Conservation (phyloP, 2,329 filamentous ascomycete genomes). For the Dactylonectria estremocensis region DNA sequence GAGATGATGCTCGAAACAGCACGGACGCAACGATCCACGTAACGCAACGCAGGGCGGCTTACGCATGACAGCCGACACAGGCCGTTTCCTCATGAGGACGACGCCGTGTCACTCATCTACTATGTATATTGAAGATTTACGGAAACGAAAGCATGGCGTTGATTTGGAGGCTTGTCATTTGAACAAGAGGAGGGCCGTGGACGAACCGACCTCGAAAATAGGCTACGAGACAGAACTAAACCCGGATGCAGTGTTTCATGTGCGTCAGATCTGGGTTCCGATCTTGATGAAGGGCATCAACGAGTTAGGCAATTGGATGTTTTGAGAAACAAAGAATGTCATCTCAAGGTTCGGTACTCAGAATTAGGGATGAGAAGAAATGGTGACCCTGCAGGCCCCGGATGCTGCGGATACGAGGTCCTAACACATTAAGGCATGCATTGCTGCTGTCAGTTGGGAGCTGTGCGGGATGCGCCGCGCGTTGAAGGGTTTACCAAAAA, state of each 20-base stretch:
- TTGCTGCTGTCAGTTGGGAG: no score
- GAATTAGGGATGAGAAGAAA: conserved; percentile 11
- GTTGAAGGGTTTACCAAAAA: conserved; percentile 10
- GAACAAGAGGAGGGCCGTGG: conserved; percentile 10
- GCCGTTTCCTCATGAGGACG: conserved; percentile 4
- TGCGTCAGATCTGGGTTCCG: conserved; percentile 25
- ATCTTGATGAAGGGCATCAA: conserved; percentile 17
- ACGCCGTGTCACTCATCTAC: conserved; percentile 34
- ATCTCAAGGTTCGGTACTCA: not conserved
- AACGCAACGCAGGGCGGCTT: conserved; percentile 20
- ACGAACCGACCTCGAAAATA: conserved; percentile 11
- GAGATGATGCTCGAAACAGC: conserved; percentile 17
- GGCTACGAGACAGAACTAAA: conserved; percentile 4
- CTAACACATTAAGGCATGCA: no score
- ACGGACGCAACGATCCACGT: conserved; percentile 19
- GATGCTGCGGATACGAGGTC: conserved; percentile 38
- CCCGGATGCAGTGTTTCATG: conserved; percentile 12
- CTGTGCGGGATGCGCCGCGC: conserved; percentile 13
- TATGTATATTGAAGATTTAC: conserved; percentile 30
- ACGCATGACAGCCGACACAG: conserved; percentile 25
- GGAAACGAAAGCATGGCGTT: conserved; percentile 39
- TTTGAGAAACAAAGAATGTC: not conserved
- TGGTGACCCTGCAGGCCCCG: conserved; percentile 30
- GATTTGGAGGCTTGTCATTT: conserved; percentile 20
- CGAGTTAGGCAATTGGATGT: conserved; percentile 18